These are phyloP conservation scores for Butyriboletus loyo DNA, from an alignment of 768 basidiomycete species.

Conservation along the genomic window DNA sequence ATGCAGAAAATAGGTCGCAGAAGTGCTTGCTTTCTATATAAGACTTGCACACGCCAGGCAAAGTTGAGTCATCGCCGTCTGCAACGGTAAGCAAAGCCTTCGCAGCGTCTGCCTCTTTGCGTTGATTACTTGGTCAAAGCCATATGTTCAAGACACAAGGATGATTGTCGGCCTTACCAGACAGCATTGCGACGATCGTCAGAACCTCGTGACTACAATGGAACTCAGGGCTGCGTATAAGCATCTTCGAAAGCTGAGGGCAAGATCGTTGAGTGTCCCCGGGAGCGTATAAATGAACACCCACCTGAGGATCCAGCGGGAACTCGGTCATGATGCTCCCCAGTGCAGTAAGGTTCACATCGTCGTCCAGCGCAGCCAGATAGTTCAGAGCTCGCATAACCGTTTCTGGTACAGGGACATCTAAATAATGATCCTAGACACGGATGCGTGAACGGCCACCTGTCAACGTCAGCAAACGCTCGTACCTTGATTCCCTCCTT, in stretches of 20 bases:
- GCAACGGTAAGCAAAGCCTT: slow-evolving; percentile 87
- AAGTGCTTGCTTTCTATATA: slow-evolving; percentile 72
- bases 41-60: slow-evolving; percentile 94
- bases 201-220: slow-evolving; percentile 94
- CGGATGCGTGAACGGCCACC: background rate
- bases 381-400: slow-evolving; percentile 96
- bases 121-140: slow-evolving; percentile 82
- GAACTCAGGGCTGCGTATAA: slow-evolving; percentile 93
- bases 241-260: slow-evolving; percentile 76
- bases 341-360: slow-evolving; percentile 83
- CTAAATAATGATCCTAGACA: slow-evolving; percentile 75
- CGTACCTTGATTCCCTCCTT: slow-evolving; percentile 87
- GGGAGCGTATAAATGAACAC: slow-evolving; percentile 3
- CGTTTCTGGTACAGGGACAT: slow-evolving; percentile 93
- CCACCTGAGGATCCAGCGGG: slow-evolving; percentile 94
- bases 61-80: slow-evolving; percentile 92
- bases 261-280: background rate
- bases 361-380: slow-evolving; percentile 89
- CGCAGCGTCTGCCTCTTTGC: slow-evolving; percentile 90
- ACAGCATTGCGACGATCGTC: slow-evolving; percentile 95
- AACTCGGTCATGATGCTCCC: slow-evolving; percentile 96
- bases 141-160: slow-evolving; percentile 49
- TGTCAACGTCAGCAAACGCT: background rate
- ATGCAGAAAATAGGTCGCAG: background rate
- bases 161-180: slow-evolving; percentile 50